Base-by-base conservation (phyloP, 176 grass and related monocot species). In the Thalia dealbata region DNA sequence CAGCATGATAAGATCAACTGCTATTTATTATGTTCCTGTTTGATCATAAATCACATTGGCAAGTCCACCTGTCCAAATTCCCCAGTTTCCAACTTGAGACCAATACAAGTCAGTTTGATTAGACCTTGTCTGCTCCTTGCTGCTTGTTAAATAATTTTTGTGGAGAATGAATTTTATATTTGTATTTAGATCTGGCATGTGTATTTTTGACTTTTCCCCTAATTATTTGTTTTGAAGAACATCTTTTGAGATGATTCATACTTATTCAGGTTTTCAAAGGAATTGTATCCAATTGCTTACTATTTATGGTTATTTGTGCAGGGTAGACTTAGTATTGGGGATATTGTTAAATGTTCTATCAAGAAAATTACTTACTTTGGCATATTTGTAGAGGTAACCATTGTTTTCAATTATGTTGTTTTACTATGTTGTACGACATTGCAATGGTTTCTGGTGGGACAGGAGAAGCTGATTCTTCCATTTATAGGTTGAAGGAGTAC, bases 301-400 rank as follows among this genome's bases (percentile, higher is more conserved):
- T 61, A 21, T 61, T 21, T 46, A 27, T 75, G 30, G 50, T 50
- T 74, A 61, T 65, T 86, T 76, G 44, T 85, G 41, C 87, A 97
- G 95, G 87, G 78, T 86, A 91, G 45, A 77, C 95, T 99, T 81
- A 91, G 70, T 61, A 78, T 93, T 80, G 95, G 95, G 63, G 90
- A 99, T 83, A 82, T 87, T 32, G 77, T 93, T 61, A 78, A 84
- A 79, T 99, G 90, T 65, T 71, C 73, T 19, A 91, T 99, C 76
- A 86, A 84, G 69, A 77, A 82, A 85, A 93, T 99, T 86, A 84
- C 85, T 50, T 92, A 91, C 75, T 90, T 88, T 80, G 95, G 95
- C 76, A 93, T 99, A 88, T 99, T 99, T 79, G 95, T 93, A 28
- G 79, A 93, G 90, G 90, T 93, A 82, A 51, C 22, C 50, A 5